Evolutionary conservation across 1,139 yeast genomes (phyloP).

Genomic region (Protomyces inundatus): DNA sequence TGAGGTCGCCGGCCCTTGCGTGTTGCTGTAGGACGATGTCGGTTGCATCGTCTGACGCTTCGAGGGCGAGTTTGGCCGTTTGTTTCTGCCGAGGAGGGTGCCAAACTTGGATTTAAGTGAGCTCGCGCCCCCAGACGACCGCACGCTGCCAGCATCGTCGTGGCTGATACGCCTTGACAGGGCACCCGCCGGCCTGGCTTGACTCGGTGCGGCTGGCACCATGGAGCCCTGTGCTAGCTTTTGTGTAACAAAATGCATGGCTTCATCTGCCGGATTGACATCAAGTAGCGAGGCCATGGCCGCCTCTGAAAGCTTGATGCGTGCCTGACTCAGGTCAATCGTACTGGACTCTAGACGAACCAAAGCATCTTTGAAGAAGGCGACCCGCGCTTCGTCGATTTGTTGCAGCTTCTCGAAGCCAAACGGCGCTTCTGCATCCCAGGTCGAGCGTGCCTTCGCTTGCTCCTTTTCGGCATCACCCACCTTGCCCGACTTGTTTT

Average conservation of each 20-base stretch:
- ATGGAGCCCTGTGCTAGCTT: constrained; percentile 1
- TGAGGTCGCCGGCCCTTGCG: background rate
- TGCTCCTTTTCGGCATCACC: constrained; percentile 18
- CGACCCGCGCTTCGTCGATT: constrained; percentile 63
- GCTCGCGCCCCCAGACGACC: constrained; percentile 20
- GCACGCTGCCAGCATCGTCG: constrained; percentile 13
- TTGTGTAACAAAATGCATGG: constrained; percentile 53
- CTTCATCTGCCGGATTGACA: constrained; percentile 56
- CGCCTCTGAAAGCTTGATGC: constrained; percentile 49
- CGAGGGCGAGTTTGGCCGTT: constrained; percentile 2
- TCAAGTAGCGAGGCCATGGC: constrained; percentile 61
- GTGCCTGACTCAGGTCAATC: constrained; percentile 39
- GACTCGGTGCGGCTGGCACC: background rate
- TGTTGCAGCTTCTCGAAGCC: constrained; percentile 71
- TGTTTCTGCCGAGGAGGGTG: constrained; percentile 14
- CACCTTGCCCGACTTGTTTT: constrained; percentile 14
- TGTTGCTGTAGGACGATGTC: background rate
- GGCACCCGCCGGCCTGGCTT: background rate
- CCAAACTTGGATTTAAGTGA: constrained; percentile 24
- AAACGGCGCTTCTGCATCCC: constrained; percentile 76
- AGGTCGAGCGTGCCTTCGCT: constrained; percentile 37
- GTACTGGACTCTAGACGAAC: constrained; percentile 62
- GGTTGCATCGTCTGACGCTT: constrained; percentile 15
- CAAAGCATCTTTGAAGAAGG: constrained; percentile 61
- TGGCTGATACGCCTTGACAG: constrained; percentile 6